Evolutionary conservation across 345 rosid genomes (phyloP).

Genomic region (Boechera divaricarpa): DNA sequence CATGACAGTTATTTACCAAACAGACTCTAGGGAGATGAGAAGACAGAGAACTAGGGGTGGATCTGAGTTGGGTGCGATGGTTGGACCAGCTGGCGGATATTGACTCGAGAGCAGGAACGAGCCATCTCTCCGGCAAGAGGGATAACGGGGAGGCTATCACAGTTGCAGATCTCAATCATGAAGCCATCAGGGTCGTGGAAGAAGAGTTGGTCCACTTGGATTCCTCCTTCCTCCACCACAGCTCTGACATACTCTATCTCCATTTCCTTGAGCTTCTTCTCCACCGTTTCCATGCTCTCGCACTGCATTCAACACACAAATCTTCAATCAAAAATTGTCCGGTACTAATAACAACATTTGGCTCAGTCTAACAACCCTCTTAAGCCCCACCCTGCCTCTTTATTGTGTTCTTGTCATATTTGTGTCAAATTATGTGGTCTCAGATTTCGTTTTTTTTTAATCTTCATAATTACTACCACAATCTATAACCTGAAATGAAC

Average conservation of each 20-base stretch:
- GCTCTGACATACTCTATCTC: constrained; percentile 59
- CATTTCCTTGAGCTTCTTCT: constrained; percentile 77
- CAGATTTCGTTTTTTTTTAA: neutral
- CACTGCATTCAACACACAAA: constrained; percentile 52
- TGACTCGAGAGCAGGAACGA: constrained; percentile 61
- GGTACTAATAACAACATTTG: neutral
- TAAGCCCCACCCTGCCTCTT: too few species aligned
- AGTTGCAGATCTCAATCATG: constrained; percentile 94
- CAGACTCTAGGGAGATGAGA: neutral
- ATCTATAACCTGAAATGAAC: neutral
- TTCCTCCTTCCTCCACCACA: constrained; percentile 81
- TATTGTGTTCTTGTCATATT: neutral
- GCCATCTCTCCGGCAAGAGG: constrained; percentile 64
- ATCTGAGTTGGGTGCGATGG: constrained; percentile 40
- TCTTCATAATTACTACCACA: neutral
- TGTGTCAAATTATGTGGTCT: neutral
- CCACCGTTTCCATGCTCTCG: constrained; percentile 81
- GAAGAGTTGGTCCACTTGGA: constrained; percentile 81
- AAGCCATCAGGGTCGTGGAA: constrained; percentile 95
- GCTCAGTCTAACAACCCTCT: neutral
- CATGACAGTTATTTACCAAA: neutral
- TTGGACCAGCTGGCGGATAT: constrained; percentile 45
- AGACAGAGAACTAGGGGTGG: constrained; percentile 35
- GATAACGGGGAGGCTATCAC: constrained; percentile 76
- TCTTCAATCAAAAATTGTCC: neutral